A percentile compares a stretch with the other conserved stretches of the same genome.
These are phyloP conservation scores for Setaria viridis DNA, from an alignment of 202 grass and related monocot species.

Conservation along the genomic window DNA sequence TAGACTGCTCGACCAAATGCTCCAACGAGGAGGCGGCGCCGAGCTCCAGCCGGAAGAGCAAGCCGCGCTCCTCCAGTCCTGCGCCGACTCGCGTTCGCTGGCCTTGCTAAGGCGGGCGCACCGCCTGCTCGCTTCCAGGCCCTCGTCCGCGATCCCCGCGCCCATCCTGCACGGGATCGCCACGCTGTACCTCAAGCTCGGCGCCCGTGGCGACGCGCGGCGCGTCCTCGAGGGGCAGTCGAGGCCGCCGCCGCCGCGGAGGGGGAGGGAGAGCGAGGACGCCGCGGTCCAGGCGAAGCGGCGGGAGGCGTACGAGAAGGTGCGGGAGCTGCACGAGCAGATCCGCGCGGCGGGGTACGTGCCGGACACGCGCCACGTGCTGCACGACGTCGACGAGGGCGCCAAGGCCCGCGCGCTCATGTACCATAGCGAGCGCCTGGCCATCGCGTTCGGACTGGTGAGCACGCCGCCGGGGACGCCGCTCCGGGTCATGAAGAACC, in stretches of 20 bases:
- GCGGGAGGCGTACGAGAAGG: conserved; percentile 78
- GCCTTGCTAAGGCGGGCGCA: conserved; percentile 53
- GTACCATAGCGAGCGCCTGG: conserved; percentile 94
- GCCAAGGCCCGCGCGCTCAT: conserved; percentile 84
- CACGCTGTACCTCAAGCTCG: conserved; percentile 72
- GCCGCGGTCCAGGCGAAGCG: conserved; percentile 50
- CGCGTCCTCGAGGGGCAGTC: conserved; percentile 48
- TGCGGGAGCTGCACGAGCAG: conserved; percentile 68
- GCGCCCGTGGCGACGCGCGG: conserved; percentile 54
- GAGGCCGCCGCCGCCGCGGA: background rate
- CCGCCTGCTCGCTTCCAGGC: conserved; percentile 44
- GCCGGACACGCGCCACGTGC: conserved; percentile 76
- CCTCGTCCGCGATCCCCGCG: background rate
- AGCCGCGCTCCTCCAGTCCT: conserved; percentile 51
- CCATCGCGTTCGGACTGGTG: conserved; percentile 83
- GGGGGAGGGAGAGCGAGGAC: too few species aligned
- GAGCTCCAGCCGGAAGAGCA: conserved; percentile 42
- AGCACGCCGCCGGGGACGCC: conserved; percentile 75
- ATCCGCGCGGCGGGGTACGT: conserved; percentile 78
- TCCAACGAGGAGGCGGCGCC: background rate
- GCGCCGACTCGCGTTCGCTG: conserved; percentile 55
- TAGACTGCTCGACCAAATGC: conserved; percentile 64
- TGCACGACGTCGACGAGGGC: conserved; percentile 82
- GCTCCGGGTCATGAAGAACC: conserved; percentile 91
- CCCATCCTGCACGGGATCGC: conserved; percentile 56